Percentiles rank a stretch among this genome's conserved stretches.
Conservation (phyloP, 371 early-diverging fungal genomes). For the Mucor plumbeus region DNA sequence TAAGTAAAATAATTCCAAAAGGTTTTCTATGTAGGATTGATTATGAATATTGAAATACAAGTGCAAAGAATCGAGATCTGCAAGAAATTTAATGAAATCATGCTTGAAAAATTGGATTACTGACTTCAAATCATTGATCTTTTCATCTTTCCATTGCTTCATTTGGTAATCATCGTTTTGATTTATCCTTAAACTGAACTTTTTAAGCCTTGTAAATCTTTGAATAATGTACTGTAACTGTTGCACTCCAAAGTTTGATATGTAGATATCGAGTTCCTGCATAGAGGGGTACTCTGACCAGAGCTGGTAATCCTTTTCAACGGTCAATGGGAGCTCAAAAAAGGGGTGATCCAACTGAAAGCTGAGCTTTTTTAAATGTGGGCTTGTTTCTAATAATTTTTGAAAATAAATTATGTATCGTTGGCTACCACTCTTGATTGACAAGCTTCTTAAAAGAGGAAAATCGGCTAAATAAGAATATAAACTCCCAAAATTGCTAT, state of each 20-base stretch:
- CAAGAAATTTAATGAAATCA: neutral
- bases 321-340: neutral
- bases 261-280: neutral
- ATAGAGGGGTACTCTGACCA: neutral
- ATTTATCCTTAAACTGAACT: neutral
- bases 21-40: neutral
- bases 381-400: neutral
- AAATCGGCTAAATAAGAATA: neutral
- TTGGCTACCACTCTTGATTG: slow-evolving; percentile 7
- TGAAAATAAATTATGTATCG: neutral
- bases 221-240: neutral
- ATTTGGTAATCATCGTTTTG: neutral
- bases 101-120: neutral
- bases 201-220: neutral
- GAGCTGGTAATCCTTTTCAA: neutral
- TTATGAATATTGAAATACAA: neutral
- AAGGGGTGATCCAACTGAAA: neutral
- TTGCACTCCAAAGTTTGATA: neutral
- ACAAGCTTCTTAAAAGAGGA: neutral
- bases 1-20: neutral
- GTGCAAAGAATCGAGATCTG: neutral
- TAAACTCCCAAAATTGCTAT: neutral
- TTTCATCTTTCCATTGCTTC: neutral
- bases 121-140: neutral
- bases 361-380: neutral